phyloP scores from a whole-genome alignment of 805 yeast species.

The Pichia nanzhaoensis region DNA sequence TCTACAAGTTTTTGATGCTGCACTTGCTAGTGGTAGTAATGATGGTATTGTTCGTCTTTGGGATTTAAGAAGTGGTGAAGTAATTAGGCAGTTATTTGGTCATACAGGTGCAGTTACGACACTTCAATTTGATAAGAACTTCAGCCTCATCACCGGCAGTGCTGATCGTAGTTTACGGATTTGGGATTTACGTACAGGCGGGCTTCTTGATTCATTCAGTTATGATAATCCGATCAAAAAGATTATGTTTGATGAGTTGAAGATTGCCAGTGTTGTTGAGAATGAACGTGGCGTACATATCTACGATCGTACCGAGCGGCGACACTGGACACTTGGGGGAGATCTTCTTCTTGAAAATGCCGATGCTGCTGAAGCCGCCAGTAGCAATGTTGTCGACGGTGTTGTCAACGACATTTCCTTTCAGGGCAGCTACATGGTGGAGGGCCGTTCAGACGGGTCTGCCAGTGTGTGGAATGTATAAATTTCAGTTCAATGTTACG shows the following conservation, averaged over 20 bases:
- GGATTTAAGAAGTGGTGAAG: conserved; percentile 69
- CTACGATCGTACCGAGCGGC: conserved; percentile 48
- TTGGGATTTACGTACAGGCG: conserved; percentile 71
- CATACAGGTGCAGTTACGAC: conserved; percentile 66
- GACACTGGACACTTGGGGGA: conserved; percentile 49
- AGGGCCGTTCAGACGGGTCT: conserved; percentile 54
- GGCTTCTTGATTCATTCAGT: conserved; percentile 53
- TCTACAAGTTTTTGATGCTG: conserved; percentile 66
- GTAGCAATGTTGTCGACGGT: conserved; percentile 24
- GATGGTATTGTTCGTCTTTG: conserved; percentile 72
- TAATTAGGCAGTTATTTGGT: conserved; percentile 53
- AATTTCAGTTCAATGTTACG: not conserved
- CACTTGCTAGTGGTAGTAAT: conserved; percentile 70
- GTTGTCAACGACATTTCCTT: conserved; percentile 29
- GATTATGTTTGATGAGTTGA: conserved; percentile 51
- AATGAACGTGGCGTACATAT: conserved; percentile 45
- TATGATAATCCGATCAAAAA: conserved; percentile 50
- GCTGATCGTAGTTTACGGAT: conserved; percentile 55
- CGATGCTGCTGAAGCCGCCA: not conserved
- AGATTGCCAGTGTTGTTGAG: conserved; percentile 43
- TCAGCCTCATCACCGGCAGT: conserved; percentile 56
- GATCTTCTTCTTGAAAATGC: conserved; percentile 23
- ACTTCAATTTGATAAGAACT: conserved; percentile 57
- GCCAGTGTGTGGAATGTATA: conserved; percentile 57
- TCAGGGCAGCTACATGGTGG: conserved; percentile 59